Base-by-base conservation (phyloP, 257 asterid genomes). In the Penstemon davidsonii region DNA sequence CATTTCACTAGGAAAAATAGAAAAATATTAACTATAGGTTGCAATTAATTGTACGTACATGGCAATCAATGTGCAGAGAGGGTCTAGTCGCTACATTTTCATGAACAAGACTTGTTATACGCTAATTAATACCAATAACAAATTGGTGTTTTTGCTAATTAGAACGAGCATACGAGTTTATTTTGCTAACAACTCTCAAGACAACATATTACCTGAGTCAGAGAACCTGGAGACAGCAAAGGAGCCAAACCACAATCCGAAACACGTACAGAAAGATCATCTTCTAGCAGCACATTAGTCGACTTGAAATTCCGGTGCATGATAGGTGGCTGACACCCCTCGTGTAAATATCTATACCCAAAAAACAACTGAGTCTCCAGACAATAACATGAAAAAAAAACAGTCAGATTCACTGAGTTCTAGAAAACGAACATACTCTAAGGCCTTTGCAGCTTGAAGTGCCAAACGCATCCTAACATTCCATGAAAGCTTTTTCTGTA, bases 371-470 rank as follows among this genome's bases (percentile, higher is more conserved):
- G 53, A 82, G 68, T 63, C 59, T 62, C 80, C 44, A 64, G 40
- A 40, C 3, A 44, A 54, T 37, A 41, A 51, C 33, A 70, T 39
- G 7, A 51, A 50, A 66, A 66, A 66, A 53, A 9, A 8, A 10
- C 0, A 57, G 49, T 8, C 61, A 56, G 13, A 38, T 64, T 8
- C 5, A 55, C 18, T 5, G 49, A 64, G 44, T 42, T 68, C 45
- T 39, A 54, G 4, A 49, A 13, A 47, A 41, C 45, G 58, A 52
- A 84, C 97, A 64, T 84, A 93, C 99, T 88, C 96, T 15, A 93
- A 75, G 72, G 96, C 92, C 77, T 81, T 78, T 57, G 99, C 97
- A 74, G 97, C 96, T 83, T 93, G 90, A 84, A 90, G 96, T 0
- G 96, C 96, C 82, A 90, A 56, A 39, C 75, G 77, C 74, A 88